Percentiles rank a stretch among this genome's conserved stretches.
Evolutionary conservation across 2,329 filamentous ascomycete species (phyloP).

Genomic region (Cercospora sp.): DNA sequence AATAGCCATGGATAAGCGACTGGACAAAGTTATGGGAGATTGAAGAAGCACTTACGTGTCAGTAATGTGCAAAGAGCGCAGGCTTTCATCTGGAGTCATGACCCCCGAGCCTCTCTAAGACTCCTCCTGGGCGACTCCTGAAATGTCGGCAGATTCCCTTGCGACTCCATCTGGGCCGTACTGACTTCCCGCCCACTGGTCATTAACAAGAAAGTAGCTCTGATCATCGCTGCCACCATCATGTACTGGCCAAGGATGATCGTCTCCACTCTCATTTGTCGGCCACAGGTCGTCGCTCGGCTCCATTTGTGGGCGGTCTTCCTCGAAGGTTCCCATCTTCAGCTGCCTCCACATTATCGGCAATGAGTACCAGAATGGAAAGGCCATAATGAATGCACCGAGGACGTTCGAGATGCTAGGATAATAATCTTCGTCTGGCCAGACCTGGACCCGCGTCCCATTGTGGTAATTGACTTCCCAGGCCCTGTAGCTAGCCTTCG

Average conservation of each 20-base stretch:
- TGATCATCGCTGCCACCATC: constrained; percentile 1
- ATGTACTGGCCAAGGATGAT: not conserved
- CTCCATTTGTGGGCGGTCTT: not conserved
- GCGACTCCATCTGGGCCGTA: not conserved
- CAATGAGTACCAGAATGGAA: constrained; percentile 9
- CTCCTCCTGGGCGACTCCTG: too few species aligned
- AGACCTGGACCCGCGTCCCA: not conserved
- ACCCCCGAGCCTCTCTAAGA: not conserved
- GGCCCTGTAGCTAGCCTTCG: not conserved
- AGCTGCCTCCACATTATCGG: constrained; percentile 11
- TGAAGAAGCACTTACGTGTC: not conserved
- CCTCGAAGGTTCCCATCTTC: constrained; percentile 4
- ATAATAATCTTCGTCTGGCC: constrained; percentile 5
- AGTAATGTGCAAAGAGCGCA: not conserved
- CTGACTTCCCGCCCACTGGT: not conserved
- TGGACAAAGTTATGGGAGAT: constrained; percentile 28
- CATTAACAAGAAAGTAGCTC: not conserved
- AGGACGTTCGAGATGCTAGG: not conserved
- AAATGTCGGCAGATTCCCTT: too few species aligned
- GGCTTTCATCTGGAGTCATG: not conserved
- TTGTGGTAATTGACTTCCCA: not conserved
- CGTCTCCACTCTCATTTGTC: not conserved
- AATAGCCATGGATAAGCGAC: constrained; percentile 34
- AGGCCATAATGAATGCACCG: not conserved
- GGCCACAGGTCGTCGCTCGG: not conserved